Base-by-base conservation (phyloP, 108 stramenopile species). In the Pinguiococcus pyrenoidosus region DNA sequence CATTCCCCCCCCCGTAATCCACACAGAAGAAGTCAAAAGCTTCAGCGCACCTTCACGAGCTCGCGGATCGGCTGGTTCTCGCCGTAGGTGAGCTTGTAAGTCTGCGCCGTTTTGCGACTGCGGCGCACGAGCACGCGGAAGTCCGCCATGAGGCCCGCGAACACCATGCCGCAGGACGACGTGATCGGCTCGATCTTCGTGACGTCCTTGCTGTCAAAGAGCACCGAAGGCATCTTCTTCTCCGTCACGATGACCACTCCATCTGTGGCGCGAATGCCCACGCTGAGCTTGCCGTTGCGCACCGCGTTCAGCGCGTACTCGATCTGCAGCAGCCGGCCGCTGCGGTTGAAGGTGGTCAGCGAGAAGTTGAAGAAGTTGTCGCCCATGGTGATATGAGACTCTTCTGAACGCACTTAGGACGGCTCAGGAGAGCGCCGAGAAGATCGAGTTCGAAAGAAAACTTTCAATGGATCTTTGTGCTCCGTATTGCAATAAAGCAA, bases 241-340 rank as follows among this genome's bases (percentile, higher is more conserved):
- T 96, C 90, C 10, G 98, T 97, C 13, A 85, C 89, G 54, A 99
- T 84, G 33, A 99, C 98, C 3, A 99, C 95, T 0, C 98, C 98
- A 51, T 99, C 92, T 14, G 72, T 75, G 45, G 98, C 92, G 54
- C 80, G 72, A 56, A 99, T 99, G 40, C 98, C 98, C 18, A 99
- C 51, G 18, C 88, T 81, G 2, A 87, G 92, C 29, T 89, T 73
- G 12, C 97, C 97, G 68, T 95, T 89, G 64, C 85, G 80, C 18
- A 95, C 94, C 24, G 94, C 91, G 57, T 88, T 93, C 23, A 99
- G 72, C 0, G 97, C 97, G 51, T 96, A 92, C 77, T 96, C 94
- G 42, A 99, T 95, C 70, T 96, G 94, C 28, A 93, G 73, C 38
- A 99, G 82, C 71, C 95, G 95, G 16, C 97, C 97, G 10, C 89